phyloP scores from a whole-genome alignment of 2,329 filamentous ascomycete genomes.

The Ceratocystis smalleyi region DNA sequence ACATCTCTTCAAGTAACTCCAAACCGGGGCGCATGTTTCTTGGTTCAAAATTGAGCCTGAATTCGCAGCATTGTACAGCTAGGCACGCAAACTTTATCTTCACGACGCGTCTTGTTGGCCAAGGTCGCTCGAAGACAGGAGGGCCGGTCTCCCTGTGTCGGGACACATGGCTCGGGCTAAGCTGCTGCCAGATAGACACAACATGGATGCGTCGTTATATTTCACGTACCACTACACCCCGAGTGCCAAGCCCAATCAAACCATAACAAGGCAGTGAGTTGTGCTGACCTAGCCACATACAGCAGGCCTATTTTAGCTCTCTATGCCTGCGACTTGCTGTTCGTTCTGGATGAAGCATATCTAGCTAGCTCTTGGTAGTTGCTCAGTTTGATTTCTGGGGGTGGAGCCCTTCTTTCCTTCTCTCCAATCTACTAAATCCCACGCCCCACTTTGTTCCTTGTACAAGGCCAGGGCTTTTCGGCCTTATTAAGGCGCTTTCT shows the following conservation, averaged over 20 bases:
- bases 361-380: background rate
- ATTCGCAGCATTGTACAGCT: background rate
- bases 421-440: background rate
- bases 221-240: too few relatives aligned
- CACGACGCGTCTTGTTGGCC: background rate
- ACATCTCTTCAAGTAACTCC: background rate
- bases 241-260: too few relatives aligned
- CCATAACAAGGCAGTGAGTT: too few relatives aligned
- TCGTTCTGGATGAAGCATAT: background rate
- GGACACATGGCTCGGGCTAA: too few relatives aligned
- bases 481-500: background rate
- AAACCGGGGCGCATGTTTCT: background rate
- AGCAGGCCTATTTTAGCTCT: too few relatives aligned
- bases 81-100: constrained; percentile 3
- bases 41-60: background rate
- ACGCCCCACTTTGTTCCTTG: background rate
- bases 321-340: too few relatives aligned
- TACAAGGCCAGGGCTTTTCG: background rate
- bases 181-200: too few relatives aligned
- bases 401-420: background rate
- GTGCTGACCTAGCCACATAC: too few relatives aligned
- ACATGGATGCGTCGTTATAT: too few relatives aligned
- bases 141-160: background rate
- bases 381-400: background rate
- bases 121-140: background rate